Evolutionary conservation across 176 grass and related monocot species (phyloP).

Genomic region (Chloris gayana): DNA sequence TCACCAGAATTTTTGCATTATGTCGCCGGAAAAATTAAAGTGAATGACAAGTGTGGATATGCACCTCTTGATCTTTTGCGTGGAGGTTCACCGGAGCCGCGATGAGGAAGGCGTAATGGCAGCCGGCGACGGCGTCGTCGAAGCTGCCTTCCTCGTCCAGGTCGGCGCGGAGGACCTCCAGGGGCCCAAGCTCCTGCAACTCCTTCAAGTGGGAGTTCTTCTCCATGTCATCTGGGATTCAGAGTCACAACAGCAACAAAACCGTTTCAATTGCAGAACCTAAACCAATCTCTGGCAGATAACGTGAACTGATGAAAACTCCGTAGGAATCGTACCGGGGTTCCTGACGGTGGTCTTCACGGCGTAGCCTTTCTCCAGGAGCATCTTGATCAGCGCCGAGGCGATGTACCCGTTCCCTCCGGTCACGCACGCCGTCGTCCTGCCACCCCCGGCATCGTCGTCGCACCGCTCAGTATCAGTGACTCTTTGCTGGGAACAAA

Average conservation of each 20-base stretch:
- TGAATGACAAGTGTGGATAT: background rate
- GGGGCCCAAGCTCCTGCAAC: background rate
- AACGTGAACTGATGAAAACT: background rate
- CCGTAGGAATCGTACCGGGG: slow-evolving; percentile 31
- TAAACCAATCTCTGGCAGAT: background rate
- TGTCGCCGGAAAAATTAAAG: too few species aligned
- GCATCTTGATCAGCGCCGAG: slow-evolving; percentile 54
- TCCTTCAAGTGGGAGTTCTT: slow-evolving; percentile 26
- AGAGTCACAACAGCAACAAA: background rate
- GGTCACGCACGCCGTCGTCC: slow-evolving; percentile 64
- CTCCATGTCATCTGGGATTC: slow-evolving; percentile 40
- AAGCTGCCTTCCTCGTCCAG: slow-evolving; percentile 23
- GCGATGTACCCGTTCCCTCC: slow-evolving; percentile 69
- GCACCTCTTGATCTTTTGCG: background rate
- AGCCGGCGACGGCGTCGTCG: slow-evolving; percentile 8
- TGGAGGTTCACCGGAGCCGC: slow-evolving; percentile 24
- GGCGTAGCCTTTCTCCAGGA: slow-evolving; percentile 67
- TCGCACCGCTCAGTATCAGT: background rate
- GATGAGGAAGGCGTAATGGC: slow-evolving; percentile 23
- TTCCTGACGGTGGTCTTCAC: slow-evolving; percentile 68
- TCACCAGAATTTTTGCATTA: background rate
- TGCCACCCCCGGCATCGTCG: background rate
- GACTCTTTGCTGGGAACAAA: background rate
- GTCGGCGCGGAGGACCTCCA: slow-evolving; percentile 19
- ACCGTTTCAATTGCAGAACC: background rate